A percentile compares a stretch with the other conserved stretches of the same genome.
These are phyloP conservation scores for Lyophyllum decastes DNA, from an alignment of 768 basidiomycete genomes.

Conservation along the genomic window DNA sequence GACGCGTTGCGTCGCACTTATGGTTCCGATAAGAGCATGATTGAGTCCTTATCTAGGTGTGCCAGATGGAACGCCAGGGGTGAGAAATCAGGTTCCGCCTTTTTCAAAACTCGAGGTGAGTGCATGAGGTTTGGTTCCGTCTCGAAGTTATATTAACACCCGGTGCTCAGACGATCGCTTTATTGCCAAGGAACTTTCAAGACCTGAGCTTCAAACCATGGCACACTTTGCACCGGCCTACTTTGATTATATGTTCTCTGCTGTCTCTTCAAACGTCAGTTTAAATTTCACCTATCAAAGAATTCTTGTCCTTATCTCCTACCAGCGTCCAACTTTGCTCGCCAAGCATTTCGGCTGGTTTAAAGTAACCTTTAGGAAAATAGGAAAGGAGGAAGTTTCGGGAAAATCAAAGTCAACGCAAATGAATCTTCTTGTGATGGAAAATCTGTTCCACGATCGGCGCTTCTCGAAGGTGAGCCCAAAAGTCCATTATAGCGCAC, in stretches of 20 bases:
- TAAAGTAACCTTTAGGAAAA: slow-evolving; percentile 88
- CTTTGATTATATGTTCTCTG: slow-evolving; percentile 98
- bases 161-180: slow-evolving; percentile 91
- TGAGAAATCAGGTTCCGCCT: slow-evolving; percentile 96
- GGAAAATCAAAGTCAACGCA: slow-evolving; percentile 79
- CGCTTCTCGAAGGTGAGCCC: slow-evolving; percentile 78
- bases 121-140: neutral
- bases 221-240: slow-evolving; percentile 97
- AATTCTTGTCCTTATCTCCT: slow-evolving; percentile 13
- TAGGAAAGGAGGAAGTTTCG: slow-evolving; percentile 63
- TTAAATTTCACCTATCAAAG: slow-evolving; percentile 11
- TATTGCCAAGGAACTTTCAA: slow-evolving; percentile 95
- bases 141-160: neutral
- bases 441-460: slow-evolving; percentile 93
- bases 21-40: slow-evolving; percentile 91
- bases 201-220: slow-evolving; percentile 90
- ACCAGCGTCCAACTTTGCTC: slow-evolving; percentile 86
- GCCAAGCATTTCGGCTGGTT: slow-evolving; percentile 98
- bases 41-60: slow-evolving; percentile 91
- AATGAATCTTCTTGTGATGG: slow-evolving; percentile 98
- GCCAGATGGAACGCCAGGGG: slow-evolving; percentile 95
- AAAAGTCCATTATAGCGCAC: too few relatives aligned
- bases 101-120: slow-evolving; percentile 91
- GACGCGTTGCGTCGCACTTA: slow-evolving; percentile 91
- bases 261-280: slow-evolving; percentile 81